phyloP scores from a whole-genome alignment of 1,284 basidiomycete genomes.

The Boletus smithii region DNA sequence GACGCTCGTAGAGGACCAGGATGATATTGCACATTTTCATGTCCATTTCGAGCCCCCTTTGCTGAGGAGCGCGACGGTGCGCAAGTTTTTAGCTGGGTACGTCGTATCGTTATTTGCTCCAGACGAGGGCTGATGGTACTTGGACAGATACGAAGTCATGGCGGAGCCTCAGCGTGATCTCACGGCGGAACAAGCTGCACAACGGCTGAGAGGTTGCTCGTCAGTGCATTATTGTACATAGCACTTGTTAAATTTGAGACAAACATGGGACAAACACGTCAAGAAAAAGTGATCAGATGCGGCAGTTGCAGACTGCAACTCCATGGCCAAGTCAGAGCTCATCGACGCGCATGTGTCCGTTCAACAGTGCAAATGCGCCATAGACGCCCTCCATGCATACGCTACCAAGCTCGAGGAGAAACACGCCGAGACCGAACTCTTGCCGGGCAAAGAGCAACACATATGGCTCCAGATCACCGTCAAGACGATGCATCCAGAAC shows the following conservation, averaged over 20 bases:
- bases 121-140: conserved; percentile 1
- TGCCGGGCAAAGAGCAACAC: conserved; percentile 75
- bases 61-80: conserved; percentile 76
- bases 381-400: conserved; percentile 73
- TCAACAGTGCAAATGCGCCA: conserved; percentile 74
- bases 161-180: conserved; percentile 89
- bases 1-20: conserved; percentile 38
- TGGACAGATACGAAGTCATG: conserved; percentile 84
- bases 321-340: conserved; percentile 49
- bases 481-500: conserved; percentile 74
- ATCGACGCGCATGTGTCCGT: conserved; percentile 68
- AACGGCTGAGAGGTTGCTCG: conserved; percentile 51
- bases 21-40: conserved; percentile 77
- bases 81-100: conserved; percentile 90
- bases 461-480: conserved; percentile 85
- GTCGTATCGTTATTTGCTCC: conserved; percentile 26
- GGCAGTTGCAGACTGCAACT: not conserved
- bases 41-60: conserved; percentile 90
- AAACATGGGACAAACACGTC: conserved; percentile 25
- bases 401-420: conserved; percentile 61
- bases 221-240: conserved; percentile 47
- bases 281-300: not conserved
- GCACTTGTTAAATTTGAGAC: not conserved
- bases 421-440: conserved; percentile 72
- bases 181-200: conserved; percentile 87